Evolutionary conservation across 176 grass and related monocot genomes (phyloP).

Genomic region (Melocanna baccifera): DNA sequence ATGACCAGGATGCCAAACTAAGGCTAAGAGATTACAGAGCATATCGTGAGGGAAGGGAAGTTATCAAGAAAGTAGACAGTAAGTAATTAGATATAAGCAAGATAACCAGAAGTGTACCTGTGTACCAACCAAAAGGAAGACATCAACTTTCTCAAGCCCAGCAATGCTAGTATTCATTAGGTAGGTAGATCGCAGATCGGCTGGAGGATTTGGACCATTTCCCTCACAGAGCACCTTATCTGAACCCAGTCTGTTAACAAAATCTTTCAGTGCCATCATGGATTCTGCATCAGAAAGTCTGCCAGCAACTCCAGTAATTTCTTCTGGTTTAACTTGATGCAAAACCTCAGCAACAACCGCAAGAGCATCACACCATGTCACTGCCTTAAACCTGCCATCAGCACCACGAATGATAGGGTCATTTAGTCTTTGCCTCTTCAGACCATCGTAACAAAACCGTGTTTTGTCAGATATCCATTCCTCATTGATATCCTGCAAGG

Average conservation of each 20-base stretch:
- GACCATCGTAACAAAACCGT: slow-evolving; percentile 90
- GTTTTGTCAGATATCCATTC: slow-evolving; percentile 99
- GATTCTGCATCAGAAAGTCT: slow-evolving; percentile 96
- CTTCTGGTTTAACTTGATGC: slow-evolving; percentile 77
- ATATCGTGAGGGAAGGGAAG: not conserved
- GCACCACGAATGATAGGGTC: slow-evolving; percentile 96
- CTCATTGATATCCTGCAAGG: slow-evolving; percentile 91
- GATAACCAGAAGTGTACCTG: slow-evolving; percentile 54
- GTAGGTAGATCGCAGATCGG: slow-evolving; percentile 84
- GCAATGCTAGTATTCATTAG: slow-evolving; percentile 83
- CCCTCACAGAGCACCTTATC: slow-evolving; percentile 86
- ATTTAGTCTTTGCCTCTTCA: slow-evolving; percentile 96
- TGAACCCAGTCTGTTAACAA: slow-evolving; percentile 90
- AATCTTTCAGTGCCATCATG: slow-evolving; percentile 98
- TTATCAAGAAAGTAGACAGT: slow-evolving; percentile 5
- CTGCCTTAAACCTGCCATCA: slow-evolving; percentile 86
- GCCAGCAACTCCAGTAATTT: slow-evolving; percentile 94
- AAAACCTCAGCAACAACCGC: slow-evolving; percentile 82
- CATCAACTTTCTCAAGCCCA: slow-evolving; percentile 95
- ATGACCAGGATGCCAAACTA: not conserved
- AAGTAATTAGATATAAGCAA: not conserved
- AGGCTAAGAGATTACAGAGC: not conserved
- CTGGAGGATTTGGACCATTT: slow-evolving; percentile 76
- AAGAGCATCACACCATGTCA: slow-evolving; percentile 89
- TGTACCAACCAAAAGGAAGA: slow-evolving; percentile 92